Percentiles rank a stretch among this genome's conserved stretches.
phyloP scores from a whole-genome alignment of 2,329 filamentous ascomycete species.

The Fonsecaea erecta region DNA sequence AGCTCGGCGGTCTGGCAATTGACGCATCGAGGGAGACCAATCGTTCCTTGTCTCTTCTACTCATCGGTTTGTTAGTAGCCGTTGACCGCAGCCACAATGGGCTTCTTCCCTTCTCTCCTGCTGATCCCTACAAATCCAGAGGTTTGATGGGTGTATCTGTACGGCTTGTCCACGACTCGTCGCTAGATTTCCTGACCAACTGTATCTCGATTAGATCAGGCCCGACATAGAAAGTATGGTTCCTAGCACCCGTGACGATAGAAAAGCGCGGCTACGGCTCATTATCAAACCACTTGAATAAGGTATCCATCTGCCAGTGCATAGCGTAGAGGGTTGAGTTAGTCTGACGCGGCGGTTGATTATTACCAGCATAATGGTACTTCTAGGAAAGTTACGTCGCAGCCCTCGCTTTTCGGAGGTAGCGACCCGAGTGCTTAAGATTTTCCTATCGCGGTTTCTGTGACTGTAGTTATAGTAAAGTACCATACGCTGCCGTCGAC shows the following conservation, averaged over 20 bases:
- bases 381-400: slow-evolving; percentile 44
- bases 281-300: slow-evolving; percentile 52
- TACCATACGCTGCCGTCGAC: neutral
- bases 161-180: slow-evolving; percentile 16
- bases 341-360: slow-evolving; percentile 47
- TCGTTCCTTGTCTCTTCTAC: too few relatives aligned
- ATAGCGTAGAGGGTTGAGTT: slow-evolving; percentile 49
- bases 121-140: slow-evolving; percentile 48
- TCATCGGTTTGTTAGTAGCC: too few relatives aligned
- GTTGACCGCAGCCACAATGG: slow-evolving; percentile 75
- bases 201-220: slow-evolving; percentile 48
- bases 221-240: slow-evolving; percentile 49
- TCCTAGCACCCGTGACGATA: slow-evolving; percentile 48
- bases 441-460: neutral
- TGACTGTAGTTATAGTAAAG: neutral
- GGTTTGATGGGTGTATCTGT: slow-evolving; percentile 30
- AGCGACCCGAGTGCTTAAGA: neutral
- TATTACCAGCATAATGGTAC: slow-evolving; percentile 52
- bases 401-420: slow-evolving; percentile 1
- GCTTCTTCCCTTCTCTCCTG: slow-evolving; percentile 70
- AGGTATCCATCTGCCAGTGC: slow-evolving; percentile 46
- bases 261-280: slow-evolving; percentile 48
- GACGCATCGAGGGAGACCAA: slow-evolving; percentile 41
- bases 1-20: slow-evolving; percentile 40
- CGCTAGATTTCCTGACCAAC: slow-evolving; percentile 1